phyloP scores from a whole-genome alignment of 371 early-diverging fungal genomes.

The Rhizopus sp. region DNA sequence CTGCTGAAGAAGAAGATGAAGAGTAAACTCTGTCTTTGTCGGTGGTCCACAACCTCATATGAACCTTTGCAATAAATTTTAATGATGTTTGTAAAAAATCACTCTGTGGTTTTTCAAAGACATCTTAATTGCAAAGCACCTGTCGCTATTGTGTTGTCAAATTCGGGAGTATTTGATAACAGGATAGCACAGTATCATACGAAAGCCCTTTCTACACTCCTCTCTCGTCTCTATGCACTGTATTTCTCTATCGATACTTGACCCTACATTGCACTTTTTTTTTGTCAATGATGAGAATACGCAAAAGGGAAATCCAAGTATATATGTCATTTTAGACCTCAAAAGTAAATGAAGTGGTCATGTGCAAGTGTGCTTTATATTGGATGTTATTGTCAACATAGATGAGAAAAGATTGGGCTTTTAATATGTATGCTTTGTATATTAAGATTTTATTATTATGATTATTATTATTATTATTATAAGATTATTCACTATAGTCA shows the following conservation, averaged over 20 bases:
- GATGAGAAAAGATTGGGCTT: too few species aligned
- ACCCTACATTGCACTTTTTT: not conserved
- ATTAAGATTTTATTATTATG: too few species aligned
- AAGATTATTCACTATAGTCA: too few species aligned
- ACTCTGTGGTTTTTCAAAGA: conserved; percentile 24
- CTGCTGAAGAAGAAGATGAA: conserved; percentile 71
- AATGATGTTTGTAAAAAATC: conserved; percentile 19
- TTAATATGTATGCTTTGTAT: too few species aligned
- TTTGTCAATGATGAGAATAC: too few species aligned
- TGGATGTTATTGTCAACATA: too few species aligned
- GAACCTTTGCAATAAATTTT: conserved; percentile 55
- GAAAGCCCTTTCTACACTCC: not conserved
- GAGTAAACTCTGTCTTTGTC: conserved; percentile 47
- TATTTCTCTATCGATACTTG: not conserved
- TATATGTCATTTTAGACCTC: too few species aligned
- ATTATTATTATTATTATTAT: too few species aligned
- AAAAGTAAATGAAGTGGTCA: too few species aligned
- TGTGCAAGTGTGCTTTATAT: too few species aligned
- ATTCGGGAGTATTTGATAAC: not conserved
- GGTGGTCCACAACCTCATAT: conserved; percentile 22
- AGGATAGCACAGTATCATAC: conserved; percentile 29
- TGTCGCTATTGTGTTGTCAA: conserved; percentile 26
- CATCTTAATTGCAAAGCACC: conserved; percentile 52
- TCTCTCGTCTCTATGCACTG: not conserved
- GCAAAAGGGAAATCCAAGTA: too few species aligned